A percentile compares a stretch with the other conserved stretches of the same genome.
Evolutionary conservation across 805 yeast genomes (phyloP).

Genomic region (Candida michaelii): DNA sequence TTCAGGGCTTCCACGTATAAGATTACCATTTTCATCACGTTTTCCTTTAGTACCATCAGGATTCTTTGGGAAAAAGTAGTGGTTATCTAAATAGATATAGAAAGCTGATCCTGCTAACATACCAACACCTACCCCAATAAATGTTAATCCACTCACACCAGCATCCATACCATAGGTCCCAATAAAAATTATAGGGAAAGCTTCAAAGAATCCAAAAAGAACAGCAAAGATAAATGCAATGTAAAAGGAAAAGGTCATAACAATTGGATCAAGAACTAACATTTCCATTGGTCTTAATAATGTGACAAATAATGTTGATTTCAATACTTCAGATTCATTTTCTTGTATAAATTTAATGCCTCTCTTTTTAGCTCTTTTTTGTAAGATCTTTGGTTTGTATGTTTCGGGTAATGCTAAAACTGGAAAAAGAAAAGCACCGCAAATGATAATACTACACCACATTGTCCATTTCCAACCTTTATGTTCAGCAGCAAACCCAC

Average conservation of each 20-base stretch:
- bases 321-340: slow-evolving; percentile 39
- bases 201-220: slow-evolving; percentile 76
- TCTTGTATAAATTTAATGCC: slow-evolving; percentile 46
- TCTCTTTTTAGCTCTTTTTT: slow-evolving; percentile 58
- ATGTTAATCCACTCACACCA: slow-evolving; percentile 69
- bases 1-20: slow-evolving; percentile 59
- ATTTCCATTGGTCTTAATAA: slow-evolving; percentile 64
- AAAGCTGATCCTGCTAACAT: slow-evolving; percentile 53
- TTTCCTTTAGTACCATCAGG: slow-evolving; percentile 60
- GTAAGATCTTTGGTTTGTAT: slow-evolving; percentile 65
- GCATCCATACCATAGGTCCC: slow-evolving; percentile 58
- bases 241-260: slow-evolving; percentile 63
- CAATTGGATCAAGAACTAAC: slow-evolving; percentile 75
- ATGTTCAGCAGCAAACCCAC: slow-evolving; percentile 65
- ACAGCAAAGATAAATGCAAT: slow-evolving; percentile 77
- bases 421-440: slow-evolving; percentile 55
- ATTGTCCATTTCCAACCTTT: slow-evolving; percentile 67
- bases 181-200: slow-evolving; percentile 70
- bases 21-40: slow-evolving; percentile 58
- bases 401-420: slow-evolving; percentile 67
- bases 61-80: slow-evolving; percentile 52
- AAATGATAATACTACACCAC: slow-evolving; percentile 71
- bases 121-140: slow-evolving; percentile 72
- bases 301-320: slow-evolving; percentile 48
- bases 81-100: slow-evolving; percentile 51